Evolutionary conservation across 2,329 filamentous ascomycete species (phyloP).

Genomic region (Apiospora rasikravindrae): DNA sequence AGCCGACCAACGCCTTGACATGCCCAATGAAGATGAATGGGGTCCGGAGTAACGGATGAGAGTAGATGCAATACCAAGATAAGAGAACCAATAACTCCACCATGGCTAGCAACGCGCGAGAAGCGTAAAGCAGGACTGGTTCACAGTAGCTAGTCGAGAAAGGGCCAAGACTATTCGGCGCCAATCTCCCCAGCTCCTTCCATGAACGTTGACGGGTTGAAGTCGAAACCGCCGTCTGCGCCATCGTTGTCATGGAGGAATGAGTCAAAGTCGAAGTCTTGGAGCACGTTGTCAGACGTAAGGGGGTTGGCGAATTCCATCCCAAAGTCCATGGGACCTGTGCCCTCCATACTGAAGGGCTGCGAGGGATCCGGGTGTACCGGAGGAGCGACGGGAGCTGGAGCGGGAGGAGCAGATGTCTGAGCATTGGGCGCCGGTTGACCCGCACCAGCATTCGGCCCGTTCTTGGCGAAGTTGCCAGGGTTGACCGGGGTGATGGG

Average conservation of each 20-base stretch:
- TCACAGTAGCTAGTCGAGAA: background rate
- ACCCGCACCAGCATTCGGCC: conserved; percentile 47
- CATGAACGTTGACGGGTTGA: conserved; percentile 42
- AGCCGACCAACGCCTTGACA: conserved; percentile 39
- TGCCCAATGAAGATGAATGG: conserved; percentile 32
- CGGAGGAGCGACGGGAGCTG: conserved; percentile 50
- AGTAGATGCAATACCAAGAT: conserved; percentile 23
- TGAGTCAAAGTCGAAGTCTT: conserved; percentile 22
- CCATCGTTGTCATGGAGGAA: conserved; percentile 18
- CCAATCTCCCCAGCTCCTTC: conserved; percentile 61
- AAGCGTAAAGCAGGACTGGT: conserved; percentile 4
- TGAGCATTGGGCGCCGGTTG: conserved; percentile 49
- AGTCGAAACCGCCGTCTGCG: conserved; percentile 19
- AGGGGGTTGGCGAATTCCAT: conserved; percentile 57
- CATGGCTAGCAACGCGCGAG: conserved; percentile 14
- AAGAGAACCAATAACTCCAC: conserved; percentile 1
- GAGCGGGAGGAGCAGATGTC: conserved; percentile 48
- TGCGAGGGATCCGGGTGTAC: conserved; percentile 55
- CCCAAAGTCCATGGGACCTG: conserved; percentile 46
- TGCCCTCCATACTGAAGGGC: conserved; percentile 52
- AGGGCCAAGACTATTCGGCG: conserved; percentile 52
- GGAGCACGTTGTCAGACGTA: conserved; percentile 55
- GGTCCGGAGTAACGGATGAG: conserved; percentile 10
- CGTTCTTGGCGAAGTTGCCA: conserved; percentile 54
- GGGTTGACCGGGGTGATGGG: conserved; percentile 66